Percentiles rank a stretch among this genome's conserved stretches.
Evolutionary conservation across 352 stramenopile species (phyloP).

Genomic region (Phytopythium aichiense): DNA sequence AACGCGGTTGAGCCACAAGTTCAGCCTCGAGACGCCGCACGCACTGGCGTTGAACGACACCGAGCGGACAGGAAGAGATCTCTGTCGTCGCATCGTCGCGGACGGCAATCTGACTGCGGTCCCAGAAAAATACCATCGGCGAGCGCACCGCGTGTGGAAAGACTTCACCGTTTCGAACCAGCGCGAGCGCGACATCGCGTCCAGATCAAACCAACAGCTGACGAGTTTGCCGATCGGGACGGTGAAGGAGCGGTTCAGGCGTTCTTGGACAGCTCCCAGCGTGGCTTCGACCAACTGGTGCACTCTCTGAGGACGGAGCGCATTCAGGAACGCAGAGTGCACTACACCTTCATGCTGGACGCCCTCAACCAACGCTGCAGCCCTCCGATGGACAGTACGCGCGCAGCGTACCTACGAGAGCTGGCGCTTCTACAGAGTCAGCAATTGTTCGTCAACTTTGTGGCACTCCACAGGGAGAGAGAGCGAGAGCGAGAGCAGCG

Average conservation of each 20-base stretch:
- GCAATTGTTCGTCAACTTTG: conserved; percentile 34
- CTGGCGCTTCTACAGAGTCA: conserved; percentile 29
- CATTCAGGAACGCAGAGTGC: conserved; percentile 28
- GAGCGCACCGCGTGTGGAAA: background rate
- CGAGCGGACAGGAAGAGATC: background rate
- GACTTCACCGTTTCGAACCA: background rate
- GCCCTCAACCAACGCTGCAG: conserved; percentile 27
- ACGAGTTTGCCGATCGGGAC: conserved; percentile 12
- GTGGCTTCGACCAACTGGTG: conserved; percentile 29
- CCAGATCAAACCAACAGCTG: background rate
- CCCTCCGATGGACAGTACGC: conserved; percentile 7
- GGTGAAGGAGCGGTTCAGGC: conserved; percentile 11
- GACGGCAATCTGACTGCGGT: too few relatives aligned
- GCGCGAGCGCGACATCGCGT: background rate
- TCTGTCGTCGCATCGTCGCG: background rate
- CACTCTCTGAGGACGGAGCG: conserved; percentile 24
- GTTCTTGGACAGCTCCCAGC: conserved; percentile 25
- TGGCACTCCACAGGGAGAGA: conserved; percentile 31
- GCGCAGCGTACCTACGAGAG: conserved; percentile 19
- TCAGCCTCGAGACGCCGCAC: background rate
- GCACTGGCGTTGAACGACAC: background rate
- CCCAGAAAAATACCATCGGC: background rate
- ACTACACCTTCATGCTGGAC: conserved; percentile 29
- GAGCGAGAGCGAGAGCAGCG: conserved; percentile 35
- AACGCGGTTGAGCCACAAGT: background rate